Evolutionary conservation across 225 moss, liverwort and hornwort species (phyloP), one percentile per base, ranked within the genome.

Genomic region (Pseudisothecium myosuroides): DNA sequence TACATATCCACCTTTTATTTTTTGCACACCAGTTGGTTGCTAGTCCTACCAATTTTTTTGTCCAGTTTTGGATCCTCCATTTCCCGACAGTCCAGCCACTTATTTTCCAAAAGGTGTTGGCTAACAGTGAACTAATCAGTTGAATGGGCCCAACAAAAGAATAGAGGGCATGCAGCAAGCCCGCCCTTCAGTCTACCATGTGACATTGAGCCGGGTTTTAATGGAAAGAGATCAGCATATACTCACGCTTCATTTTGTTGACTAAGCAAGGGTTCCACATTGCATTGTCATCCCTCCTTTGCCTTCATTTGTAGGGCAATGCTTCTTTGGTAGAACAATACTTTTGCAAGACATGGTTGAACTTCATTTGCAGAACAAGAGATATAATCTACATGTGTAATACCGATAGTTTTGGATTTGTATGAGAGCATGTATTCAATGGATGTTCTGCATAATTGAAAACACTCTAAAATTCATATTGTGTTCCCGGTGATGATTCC

Each of bases 161-260:
- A 20, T 37, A 37, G 37, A 37, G 6, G 17, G 21, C 21, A 37
- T 37, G 11, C 1, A 21, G 1, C 6, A 17, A 2, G 37, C 6
- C n/a, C n/a, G n/a, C 2, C 11, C 3, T 67, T 21, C n/a, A n/a
- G n/a, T 67, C 12, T 37, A 67, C 12, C 11, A 67, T 37, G 1
- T 37, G 0, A 67, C 2, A 5, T 6, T 6, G 6, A 67, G 6
- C 2, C 5, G 1, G 0, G 4, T 1, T 37, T 65, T 12, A 6
- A n/a, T 2, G 0, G 4, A 68, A 7, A 1, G 0, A 68, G 23
- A 23, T 36, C 3, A 11, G 39, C 0, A 1, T 23, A 23, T 68
- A 68, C 22, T n/a, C 6, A 7, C 0, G 11, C 21, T 23, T 18
- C 0, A 4, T 12, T 10, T 0, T 0, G 2, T 37, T 2, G 7